Percentiles rank a stretch among this genome's conserved stretches.
phyloP scores from a whole-genome alignment of 2,329 filamentous ascomycete genomes.

The Claviceps spartinae region DNA sequence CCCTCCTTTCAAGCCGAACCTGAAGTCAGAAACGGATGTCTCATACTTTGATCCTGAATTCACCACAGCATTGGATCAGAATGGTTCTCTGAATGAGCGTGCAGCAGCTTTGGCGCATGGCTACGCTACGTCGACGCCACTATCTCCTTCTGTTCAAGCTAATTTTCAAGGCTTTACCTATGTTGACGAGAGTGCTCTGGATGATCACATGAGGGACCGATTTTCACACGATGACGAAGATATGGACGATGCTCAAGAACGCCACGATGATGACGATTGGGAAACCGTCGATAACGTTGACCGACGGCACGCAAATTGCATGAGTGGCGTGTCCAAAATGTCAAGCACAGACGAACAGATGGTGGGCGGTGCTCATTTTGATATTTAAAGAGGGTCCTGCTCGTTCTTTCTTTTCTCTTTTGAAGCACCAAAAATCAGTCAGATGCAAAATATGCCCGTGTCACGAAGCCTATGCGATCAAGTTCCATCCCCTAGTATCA shows the following conservation, averaged over 20 bases:
- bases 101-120: constrained; percentile 77
- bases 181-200: constrained; percentile 92
- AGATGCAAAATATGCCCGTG: background rate
- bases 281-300: constrained; percentile 44
- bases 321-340: constrained; percentile 50
- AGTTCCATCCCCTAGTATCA: background rate
- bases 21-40: constrained; percentile 90
- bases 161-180: constrained; percentile 99
- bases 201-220: constrained; percentile 60
- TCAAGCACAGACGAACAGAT: constrained; percentile 47
- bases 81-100: constrained; percentile 78
- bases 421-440: background rate
- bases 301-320: constrained; percentile 39
- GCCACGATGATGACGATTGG: constrained; percentile 39
- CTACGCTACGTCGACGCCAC: constrained; percentile 76
- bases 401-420: background rate
- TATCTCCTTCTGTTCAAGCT: constrained; percentile 91
- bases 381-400: constrained; percentile 34
- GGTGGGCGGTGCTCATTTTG: constrained; percentile 49
- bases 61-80: constrained; percentile 81
- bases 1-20: constrained; percentile 92
- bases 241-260: constrained; percentile 40
- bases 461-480: background rate
- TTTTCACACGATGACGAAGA: constrained; percentile 38
- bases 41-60: constrained; percentile 99